These are phyloP conservation scores for Hypoxylon sp. DNA, from an alignment of 2,329 filamentous ascomycete genomes.

Conservation along the genomic window DNA sequence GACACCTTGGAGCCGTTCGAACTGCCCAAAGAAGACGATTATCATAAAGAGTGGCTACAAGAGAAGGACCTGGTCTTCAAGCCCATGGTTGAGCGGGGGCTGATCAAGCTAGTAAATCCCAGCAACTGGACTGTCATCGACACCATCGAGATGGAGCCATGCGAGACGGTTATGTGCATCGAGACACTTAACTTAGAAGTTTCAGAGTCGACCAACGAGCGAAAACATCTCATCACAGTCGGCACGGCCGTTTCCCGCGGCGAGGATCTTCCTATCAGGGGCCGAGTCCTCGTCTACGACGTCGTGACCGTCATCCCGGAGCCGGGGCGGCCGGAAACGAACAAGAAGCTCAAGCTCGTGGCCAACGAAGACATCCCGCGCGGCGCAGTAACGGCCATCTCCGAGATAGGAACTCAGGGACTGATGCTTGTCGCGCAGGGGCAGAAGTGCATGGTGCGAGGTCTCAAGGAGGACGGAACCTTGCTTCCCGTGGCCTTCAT, in stretches of 20 bases:
- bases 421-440: constrained; percentile 92
- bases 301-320: constrained; percentile 92
- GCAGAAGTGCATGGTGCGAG: constrained; percentile 96
- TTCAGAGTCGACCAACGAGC: constrained; percentile 90
- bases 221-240: constrained; percentile 82
- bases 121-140: constrained; percentile 83
- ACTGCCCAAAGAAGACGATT: constrained; percentile 86
- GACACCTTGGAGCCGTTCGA: constrained; percentile 77
- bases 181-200: constrained; percentile 87
- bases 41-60: constrained; percentile 82
- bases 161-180: constrained; percentile 83
- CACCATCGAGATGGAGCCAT: constrained; percentile 76
- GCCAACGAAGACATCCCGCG: constrained; percentile 92
- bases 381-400: constrained; percentile 88
- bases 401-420: constrained; percentile 85
- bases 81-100: constrained; percentile 77
- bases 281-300: constrained; percentile 90
- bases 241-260: constrained; percentile 89
- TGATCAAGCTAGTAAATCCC: constrained; percentile 82
- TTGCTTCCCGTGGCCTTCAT: constrained; percentile 95
- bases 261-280: constrained; percentile 88
- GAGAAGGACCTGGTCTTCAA: constrained; percentile 73
- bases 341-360: constrained; percentile 85
- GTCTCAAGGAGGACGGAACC: constrained; percentile 93
- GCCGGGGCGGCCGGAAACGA: constrained; percentile 85